Evolutionary conservation across 2,329 filamentous ascomycete species (phyloP).

Genomic region (Magnaporthales sp.): DNA sequence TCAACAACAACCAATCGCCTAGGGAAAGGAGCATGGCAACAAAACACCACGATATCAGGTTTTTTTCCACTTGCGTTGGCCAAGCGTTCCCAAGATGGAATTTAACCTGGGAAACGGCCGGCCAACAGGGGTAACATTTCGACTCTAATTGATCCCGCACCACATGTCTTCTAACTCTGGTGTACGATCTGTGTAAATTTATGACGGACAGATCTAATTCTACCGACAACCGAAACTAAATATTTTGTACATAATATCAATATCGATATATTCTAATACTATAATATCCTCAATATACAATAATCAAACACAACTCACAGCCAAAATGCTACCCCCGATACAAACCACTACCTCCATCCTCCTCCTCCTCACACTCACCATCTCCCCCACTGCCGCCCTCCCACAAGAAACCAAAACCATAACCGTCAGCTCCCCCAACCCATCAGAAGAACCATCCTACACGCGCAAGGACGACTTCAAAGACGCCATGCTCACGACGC

Average conservation of each 20-base stretch:
- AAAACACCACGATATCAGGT: not conserved
- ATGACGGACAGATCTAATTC: too few species aligned
- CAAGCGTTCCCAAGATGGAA: not conserved
- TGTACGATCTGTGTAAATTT: not conserved
- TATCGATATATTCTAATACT: not conserved
- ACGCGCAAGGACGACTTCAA: constrained; percentile 29
- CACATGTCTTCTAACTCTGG: not conserved
- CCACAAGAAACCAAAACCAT: constrained; percentile 16
- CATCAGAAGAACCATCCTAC: constrained; percentile 28
- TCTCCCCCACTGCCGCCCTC: not conserved
- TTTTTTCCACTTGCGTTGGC: not conserved
- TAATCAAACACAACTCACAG: not conserved
- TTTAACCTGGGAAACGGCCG: not conserved
- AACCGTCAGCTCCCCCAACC: constrained; percentile 23
- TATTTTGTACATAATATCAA: not conserved
- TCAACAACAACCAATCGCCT: not conserved
- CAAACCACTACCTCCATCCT: not conserved
- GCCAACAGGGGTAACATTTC: not conserved
- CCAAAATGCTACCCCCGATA: not conserved
- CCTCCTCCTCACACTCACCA: not conserved
- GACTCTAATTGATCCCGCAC: not conserved
- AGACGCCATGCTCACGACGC: constrained; percentile 52
- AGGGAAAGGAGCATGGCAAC: not conserved
- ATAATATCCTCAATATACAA: not conserved
- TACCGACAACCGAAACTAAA: too few species aligned